Base-by-base conservation (phyloP, 2,329 filamentous ascomycete species). In the Ceratocystis harringtonii region DNA sequence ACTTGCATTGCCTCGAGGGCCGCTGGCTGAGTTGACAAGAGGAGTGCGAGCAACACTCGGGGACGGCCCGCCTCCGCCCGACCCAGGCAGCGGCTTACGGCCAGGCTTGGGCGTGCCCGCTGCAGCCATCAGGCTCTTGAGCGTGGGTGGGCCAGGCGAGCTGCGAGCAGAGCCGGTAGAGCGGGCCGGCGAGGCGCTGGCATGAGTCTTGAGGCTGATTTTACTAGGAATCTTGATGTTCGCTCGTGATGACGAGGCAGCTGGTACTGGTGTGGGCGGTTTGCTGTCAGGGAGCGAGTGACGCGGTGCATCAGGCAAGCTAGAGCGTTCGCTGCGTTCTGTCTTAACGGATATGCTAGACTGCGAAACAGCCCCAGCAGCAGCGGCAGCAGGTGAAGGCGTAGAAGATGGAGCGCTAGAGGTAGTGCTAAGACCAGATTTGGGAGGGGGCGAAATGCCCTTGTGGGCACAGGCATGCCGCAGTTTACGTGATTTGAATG, bases 191-290 rank as follows among this genome's bases (percentile, higher is more conserved):
- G 65, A 63, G 25, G 22, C 50, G 19, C 22, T 50, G 19, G 55
- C 17, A 36, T 44, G 44, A 0, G 65, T 64, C 45, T 67, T 67
- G 41, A 67, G 55, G 32, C 55, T 65, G 45, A 67, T 67, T 50
- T 67, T 67, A n/a, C 45, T 19, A 6, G 62, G 62, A 50, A 67
- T 65, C 41, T 67, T 67, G 25, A 67, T 64, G 36, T 45, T 65
- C 10, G 62, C 50, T 19, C 63, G 58, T 3, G 48, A 30, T 8
- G 48, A 19, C 10, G 65, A 10, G 8, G 45, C 22, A 3, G 55
- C 55, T 15, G 62, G 17, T 30, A 17, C 32, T 41, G 41, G 55
- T 3, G 52, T 44, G 43, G 32, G 30, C 19, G 17, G 8, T n/a
- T 63, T 60, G 32, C 57, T 58, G 36, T 67, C 55, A 22, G 65